Evolutionary conservation across 257 asterid genomes (phyloP).

Genomic region (Solanum microdontum): DNA sequence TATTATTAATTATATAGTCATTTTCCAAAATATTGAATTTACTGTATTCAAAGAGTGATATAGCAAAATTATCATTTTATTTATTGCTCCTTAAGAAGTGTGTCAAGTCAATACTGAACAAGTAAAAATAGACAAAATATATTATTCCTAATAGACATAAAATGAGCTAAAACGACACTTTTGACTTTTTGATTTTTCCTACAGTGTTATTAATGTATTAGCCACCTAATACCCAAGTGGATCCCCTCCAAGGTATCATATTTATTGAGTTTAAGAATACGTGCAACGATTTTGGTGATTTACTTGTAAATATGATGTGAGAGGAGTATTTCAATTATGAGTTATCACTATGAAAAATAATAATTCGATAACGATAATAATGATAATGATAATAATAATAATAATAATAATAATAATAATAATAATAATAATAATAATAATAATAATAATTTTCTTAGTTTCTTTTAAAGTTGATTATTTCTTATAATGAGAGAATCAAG

Average conservation of each 20-base stretch:
- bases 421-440: background rate
- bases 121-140: background rate
- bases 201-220: background rate
- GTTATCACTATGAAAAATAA: background rate
- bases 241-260: background rate
- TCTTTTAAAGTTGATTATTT: background rate
- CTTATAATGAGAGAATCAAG: background rate
- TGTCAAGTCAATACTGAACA: too few species aligned
- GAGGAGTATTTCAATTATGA: background rate
- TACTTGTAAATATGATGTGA: background rate
- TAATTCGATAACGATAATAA: background rate
- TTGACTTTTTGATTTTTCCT: background rate
- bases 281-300: background rate
- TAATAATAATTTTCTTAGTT: background rate
- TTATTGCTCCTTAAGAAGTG: too few species aligned
- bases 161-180: background rate
- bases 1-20: background rate
- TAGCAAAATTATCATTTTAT: too few species aligned
- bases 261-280: background rate
- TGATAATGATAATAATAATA: background rate
- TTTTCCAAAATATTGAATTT: background rate
- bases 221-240: background rate
- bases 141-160: too few species aligned
- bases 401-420: too few species aligned
- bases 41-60: too few species aligned